Evolutionary conservation across 2,329 filamentous ascomycete genomes (phyloP).

Genomic region (Massarina eburnea): DNA sequence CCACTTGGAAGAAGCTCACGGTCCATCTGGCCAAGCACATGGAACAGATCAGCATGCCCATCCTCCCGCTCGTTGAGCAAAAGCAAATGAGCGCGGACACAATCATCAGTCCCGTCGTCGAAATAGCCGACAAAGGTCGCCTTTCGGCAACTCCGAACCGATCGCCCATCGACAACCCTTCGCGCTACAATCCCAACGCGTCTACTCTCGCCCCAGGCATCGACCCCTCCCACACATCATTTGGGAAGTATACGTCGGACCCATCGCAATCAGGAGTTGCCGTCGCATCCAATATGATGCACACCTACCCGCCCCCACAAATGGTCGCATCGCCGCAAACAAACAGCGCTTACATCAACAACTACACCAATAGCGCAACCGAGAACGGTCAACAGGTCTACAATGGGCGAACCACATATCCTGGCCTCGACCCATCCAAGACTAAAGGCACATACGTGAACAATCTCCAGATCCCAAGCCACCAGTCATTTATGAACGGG

Average conservation of each 20-base stretch:
- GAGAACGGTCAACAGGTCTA: constrained; percentile 19
- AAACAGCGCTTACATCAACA: constrained; percentile 5
- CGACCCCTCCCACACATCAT: constrained; percentile 21
- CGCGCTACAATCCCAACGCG: constrained; percentile 28
- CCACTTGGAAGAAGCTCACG: constrained; percentile 88
- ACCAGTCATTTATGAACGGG: constrained; percentile 25
- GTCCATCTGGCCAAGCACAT: constrained; percentile 94
- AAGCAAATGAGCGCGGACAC: constrained; percentile 42
- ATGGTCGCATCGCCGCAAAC: constrained; percentile 22
- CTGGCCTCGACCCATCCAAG: constrained; percentile 33
- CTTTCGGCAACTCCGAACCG: constrained; percentile 29
- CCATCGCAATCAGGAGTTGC: neutral
- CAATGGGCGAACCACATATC: constrained; percentile 28
- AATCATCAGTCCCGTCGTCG: constrained; percentile 42
- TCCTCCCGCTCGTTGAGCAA: constrained; percentile 56
- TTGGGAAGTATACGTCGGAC: constrained; percentile 28
- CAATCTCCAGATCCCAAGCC: constrained; percentile 30
- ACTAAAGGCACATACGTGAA: constrained; percentile 31
- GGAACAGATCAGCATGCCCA: constrained; percentile 85
- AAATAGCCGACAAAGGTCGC: constrained; percentile 38
- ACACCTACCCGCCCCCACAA: constrained; percentile 44
- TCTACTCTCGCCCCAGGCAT: constrained; percentile 36
- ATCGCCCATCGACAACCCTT: constrained; percentile 35
- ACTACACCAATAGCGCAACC: constrained; percentile 23
- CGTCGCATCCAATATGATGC: constrained; percentile 32